Conservation (phyloP, 208 protist genomes). For the Acanthamoeba royreba region DNA sequence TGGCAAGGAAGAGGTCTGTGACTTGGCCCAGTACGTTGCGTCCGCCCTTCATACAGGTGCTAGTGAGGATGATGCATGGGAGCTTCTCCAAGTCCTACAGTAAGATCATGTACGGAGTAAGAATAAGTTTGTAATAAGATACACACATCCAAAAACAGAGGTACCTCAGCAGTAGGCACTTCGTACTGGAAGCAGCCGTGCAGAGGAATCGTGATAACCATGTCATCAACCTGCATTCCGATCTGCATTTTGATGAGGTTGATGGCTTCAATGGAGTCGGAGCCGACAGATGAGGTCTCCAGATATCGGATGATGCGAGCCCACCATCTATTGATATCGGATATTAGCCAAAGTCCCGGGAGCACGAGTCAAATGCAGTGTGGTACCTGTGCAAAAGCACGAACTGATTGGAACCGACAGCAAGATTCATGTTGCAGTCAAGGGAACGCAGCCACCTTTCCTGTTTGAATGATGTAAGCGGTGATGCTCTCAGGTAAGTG, state of each 20-base stretch:
- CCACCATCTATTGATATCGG: too few relatives aligned
- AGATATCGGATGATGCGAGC: constrained; percentile 22
- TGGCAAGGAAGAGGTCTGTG: neutral
- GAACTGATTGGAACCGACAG: neutral
- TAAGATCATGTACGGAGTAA: neutral
- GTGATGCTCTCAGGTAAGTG: too few relatives aligned
- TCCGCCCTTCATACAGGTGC: neutral
- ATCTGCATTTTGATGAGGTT: constrained; percentile 38
- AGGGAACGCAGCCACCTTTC: neutral
- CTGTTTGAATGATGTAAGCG: too few relatives aligned
- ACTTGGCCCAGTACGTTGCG: neutral
- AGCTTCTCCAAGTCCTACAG: neutral
- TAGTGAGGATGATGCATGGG: neutral
- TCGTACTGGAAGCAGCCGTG: neutral
- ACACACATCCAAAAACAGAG: neutral
- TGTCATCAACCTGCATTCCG: neutral
- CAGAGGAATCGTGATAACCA: constrained; percentile 12
- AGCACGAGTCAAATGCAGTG: too few relatives aligned
- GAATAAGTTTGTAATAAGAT: neutral
- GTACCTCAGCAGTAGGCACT: neutral
- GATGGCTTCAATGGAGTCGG: constrained; percentile 5
- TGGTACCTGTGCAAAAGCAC: neutral
- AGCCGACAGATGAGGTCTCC: neutral
- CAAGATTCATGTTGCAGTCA: neutral
- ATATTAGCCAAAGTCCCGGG: too few relatives aligned